Evolutionary conservation across 2,329 filamentous ascomycete species (phyloP), one percentile per base, ranked within the genome.

Genomic region (Acrocalymma vagum): DNA sequence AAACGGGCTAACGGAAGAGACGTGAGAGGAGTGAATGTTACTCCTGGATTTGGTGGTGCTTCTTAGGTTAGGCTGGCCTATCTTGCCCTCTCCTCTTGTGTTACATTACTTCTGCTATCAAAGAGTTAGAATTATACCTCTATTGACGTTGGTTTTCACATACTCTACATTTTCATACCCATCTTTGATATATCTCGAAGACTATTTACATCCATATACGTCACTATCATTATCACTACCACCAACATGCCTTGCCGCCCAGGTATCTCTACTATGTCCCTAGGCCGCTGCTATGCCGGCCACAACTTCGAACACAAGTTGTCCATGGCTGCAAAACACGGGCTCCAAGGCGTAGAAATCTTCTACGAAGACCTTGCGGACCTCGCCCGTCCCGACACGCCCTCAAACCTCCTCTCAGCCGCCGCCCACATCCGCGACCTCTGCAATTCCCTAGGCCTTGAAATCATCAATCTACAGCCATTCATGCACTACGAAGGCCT

Each of bases 401-500:
- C 69, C 10, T 59, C 72, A 8, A 77, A 76, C 51, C 76, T 84
- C 25, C 55, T 87, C 14, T 60, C 72, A 5, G 86, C 86, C 1
- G 85, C 87, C 17, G 63, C 69, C 3, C 69, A 78, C 32, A 78
- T 88, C 43, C 75, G 75, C 17, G 59, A 70, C 0, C 75, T 90
- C 28, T 88, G 85, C 67, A 66, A 75, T 16, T 71, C 74, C 3
- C 75, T 82, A 17, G 67, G 63, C 21, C 76, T 90, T 15, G 58
- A 72, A 8, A 80, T 90, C 53, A 76, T 90, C 52, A 85, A 83
- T 47, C 77, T 92, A 1, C 88, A 90, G 60, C 89, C 89, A 0
- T 92, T 93, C 63, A 80, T 82, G 72, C 82, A 90, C 70, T 91
- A 87, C 69, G 89, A 92, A 53, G 89, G 88, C 1, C 76, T 91